phyloP scores from a whole-genome alignment of 768 basidiomycete species.

The Xerocomellus chrysenteron region DNA sequence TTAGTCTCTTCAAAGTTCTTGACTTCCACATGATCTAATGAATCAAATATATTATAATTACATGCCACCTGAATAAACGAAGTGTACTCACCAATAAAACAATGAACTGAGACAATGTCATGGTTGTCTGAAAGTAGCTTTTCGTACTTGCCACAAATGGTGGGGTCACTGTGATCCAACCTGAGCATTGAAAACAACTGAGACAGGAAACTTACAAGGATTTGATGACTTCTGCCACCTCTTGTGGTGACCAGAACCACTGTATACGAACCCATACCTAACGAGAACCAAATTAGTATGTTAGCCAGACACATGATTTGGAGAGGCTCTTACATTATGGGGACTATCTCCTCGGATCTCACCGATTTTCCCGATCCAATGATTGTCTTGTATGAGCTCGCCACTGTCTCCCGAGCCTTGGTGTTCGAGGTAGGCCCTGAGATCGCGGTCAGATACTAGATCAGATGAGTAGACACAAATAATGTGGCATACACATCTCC shows the following conservation, averaged over 20 bases:
- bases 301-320: neutral
- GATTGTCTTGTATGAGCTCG: constrained; percentile 34
- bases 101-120: constrained; percentile 46
- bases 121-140: constrained; percentile 47
- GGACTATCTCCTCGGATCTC: constrained; percentile 40
- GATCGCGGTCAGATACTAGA: neutral
- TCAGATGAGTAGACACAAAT: neutral
- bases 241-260: constrained; percentile 56
- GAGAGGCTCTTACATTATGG: constrained; percentile 27
- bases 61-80: neutral
- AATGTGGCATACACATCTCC: constrained; percentile 35
- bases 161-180: constrained; percentile 35
- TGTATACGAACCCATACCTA: constrained; percentile 55
- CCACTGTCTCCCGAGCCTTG: neutral
- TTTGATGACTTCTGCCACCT: constrained; percentile 43
- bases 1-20: constrained; percentile 39
- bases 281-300: neutral
- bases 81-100: constrained; percentile 43
- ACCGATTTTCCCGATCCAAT: constrained; percentile 52
- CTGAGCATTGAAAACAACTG: neutral
- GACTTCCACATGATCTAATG: constrained; percentile 37
- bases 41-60: no score
- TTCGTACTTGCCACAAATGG: constrained; percentile 46
- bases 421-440: constrained; percentile 36
- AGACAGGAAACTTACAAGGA: constrained; percentile 44